phyloP scores from a whole-genome alignment of 768 basidiomycete species.

The Psilocybe subaeruginosa region DNA sequence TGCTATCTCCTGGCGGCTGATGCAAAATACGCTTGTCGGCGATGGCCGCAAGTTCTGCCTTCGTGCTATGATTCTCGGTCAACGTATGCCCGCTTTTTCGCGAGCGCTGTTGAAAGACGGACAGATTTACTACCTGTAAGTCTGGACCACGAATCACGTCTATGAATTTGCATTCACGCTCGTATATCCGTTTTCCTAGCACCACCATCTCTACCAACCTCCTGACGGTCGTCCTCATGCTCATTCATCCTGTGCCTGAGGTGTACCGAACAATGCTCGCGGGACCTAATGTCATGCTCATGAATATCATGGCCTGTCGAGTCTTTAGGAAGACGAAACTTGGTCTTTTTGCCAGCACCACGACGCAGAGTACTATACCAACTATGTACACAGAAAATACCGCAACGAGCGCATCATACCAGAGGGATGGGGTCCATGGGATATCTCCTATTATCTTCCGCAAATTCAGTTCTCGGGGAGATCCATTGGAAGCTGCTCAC shows the following conservation, averaged over 20 bases:
- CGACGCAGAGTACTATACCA: not conserved
- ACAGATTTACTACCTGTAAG: slow-evolving; percentile 31
- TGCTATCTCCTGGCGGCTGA: slow-evolving; percentile 32
- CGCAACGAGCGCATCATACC: too few species aligned
- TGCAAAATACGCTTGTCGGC: slow-evolving; percentile 17
- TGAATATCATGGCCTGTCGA: slow-evolving; percentile 22
- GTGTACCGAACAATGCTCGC: slow-evolving; percentile 16
- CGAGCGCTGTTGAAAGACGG: slow-evolving; percentile 30
- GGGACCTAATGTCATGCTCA: slow-evolving; percentile 17
- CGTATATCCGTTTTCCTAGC: not conserved
- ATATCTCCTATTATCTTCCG: too few species aligned
- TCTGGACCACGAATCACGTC: not conserved
- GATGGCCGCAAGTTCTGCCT: slow-evolving; percentile 10
- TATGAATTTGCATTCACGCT: not conserved
- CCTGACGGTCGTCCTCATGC: slow-evolving; percentile 15
- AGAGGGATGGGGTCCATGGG: too few species aligned
- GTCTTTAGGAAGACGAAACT: slow-evolving; percentile 17
- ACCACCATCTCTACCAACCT: slow-evolving; percentile 12
- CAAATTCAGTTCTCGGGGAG: not conserved
- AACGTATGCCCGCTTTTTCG: slow-evolving; percentile 27
- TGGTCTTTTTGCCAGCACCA: slow-evolving; percentile 1
- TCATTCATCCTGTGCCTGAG: slow-evolving; percentile 6
- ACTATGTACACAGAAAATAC: too few species aligned
- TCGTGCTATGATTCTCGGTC: slow-evolving; percentile 22
- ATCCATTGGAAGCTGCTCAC: not conserved